Percentiles rank a stretch among this genome's conserved stretches.
Conservation (phyloP, 371 early-diverging fungal species). For the Fennellomyces sp. region DNA sequence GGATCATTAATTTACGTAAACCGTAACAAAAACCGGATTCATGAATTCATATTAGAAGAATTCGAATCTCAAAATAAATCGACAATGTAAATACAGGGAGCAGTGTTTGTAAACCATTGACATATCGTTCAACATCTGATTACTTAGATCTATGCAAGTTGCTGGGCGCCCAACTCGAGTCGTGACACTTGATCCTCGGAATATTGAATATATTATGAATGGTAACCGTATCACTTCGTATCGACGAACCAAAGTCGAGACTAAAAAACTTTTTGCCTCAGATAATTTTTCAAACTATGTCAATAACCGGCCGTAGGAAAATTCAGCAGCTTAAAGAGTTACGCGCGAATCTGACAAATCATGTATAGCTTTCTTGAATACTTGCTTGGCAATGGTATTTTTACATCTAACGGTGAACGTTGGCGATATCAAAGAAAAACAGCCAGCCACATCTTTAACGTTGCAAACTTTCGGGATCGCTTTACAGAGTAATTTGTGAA, state of each 20-base stretch:
- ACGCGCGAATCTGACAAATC: background rate
- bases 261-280: no score
- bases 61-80: no score
- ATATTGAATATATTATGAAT: conserved; percentile 26
- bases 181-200: conserved; percentile 24
- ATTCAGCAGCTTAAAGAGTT: background rate
- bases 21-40: no score
- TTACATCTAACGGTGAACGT: conserved; percentile 58
- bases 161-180: no score
- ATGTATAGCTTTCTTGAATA: background rate
- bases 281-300: conserved; percentile 51
- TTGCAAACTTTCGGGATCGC: conserved; percentile 63
- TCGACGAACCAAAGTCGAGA: no score
- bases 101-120: no score
- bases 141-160: no score
- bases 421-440: conserved; percentile 68
- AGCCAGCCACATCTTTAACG: conserved; percentile 62
- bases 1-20: no score
- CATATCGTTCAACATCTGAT: no score
- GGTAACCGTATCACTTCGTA: conserved; percentile 2
- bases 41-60: no score
- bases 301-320: conserved; percentile 42
- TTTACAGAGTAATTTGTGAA: conserved; percentile 48
- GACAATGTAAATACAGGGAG: no score
- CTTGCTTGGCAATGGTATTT: conserved; percentile 67